Evolutionary conservation across 306 rosid species (phyloP).

Genomic region (Ammopiptanthus mongolicus): DNA sequence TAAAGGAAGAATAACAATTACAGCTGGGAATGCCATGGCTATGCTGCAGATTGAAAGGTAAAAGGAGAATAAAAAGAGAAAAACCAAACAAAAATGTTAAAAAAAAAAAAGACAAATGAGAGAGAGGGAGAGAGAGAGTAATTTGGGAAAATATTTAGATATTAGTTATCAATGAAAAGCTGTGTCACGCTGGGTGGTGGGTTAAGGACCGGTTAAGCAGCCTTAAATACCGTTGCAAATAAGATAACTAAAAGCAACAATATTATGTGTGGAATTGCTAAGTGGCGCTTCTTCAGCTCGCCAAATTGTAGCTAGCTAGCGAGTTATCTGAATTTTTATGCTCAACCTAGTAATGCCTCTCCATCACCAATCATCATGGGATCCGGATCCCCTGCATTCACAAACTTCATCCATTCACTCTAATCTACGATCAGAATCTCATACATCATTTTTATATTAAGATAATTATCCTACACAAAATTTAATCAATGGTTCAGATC

Average conservation of each 20-base stretch:
- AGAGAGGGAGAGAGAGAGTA: not conserved
- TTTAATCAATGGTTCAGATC: too few species aligned
- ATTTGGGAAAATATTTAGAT: not conserved
- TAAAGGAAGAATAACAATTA: slow-evolving; percentile 53
- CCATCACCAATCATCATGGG: not conserved
- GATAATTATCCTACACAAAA: too few species aligned
- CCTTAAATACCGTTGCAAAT: slow-evolving; percentile 8
- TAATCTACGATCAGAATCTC: too few species aligned
- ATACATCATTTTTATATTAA: too few species aligned
- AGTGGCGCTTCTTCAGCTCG: not conserved
- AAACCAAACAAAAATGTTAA: not conserved
- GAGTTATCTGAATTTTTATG: not conserved
- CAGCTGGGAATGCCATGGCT: slow-evolving; percentile 72
- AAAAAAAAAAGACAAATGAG: not conserved
- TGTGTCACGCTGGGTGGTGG: not conserved
- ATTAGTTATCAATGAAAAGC: not conserved
- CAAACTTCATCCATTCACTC: too few species aligned
- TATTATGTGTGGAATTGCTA: not conserved
- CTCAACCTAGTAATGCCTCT: not conserved
- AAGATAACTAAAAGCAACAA: not conserved
- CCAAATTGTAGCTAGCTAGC: too few species aligned
- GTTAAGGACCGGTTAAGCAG: slow-evolving; percentile 9
- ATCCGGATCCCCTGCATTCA: too few species aligned
- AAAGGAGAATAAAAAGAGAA: not conserved
- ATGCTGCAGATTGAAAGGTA: not conserved